Base-by-base conservation (phyloP, 306 rosid species). In the Quercus cerris region DNA sequence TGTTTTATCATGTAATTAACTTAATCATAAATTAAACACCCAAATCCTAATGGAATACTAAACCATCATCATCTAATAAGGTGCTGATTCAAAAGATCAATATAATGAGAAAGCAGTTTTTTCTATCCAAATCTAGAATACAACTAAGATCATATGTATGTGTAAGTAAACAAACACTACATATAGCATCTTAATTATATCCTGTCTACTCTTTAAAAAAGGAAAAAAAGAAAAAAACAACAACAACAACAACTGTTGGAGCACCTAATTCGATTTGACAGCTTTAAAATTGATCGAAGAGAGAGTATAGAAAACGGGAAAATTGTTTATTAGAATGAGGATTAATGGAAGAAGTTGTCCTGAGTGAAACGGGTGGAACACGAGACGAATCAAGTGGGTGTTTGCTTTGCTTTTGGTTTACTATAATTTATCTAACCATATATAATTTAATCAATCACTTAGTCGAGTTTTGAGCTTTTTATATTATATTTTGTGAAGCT, bases 331-430 rank as follows among this genome's bases (percentile, higher is more conserved):
- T 71, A 56, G 73, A 76, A 78, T 35, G 35, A 64, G 86, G 76
- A 76, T 82, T 81, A 75, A 61, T 85, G 82, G 87, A 71, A 83
- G 86, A 74, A 82, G 87, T 82, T 84, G 76, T 77, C 75, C 56
- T 38, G 70, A 75, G 76, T 49, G 80, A 69, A 68, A 61, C 52
- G 94, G 97, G 91, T 74, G 87, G 87, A 89, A 85, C 90, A 87
- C 95, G 84, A 90, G 94, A 84, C 81, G 64, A 51, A 80, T 88
- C 91, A 85, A 85, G 89, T 87, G 88, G 94, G 66, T 77, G 81
- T 77, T 83, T 86, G 86, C 68, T 81, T 80, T 86, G 80, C 84
- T 81, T 83, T 81, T 84, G 78, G 35, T 82, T 80, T 84, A 80
- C 77, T 52, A 78, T 70, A 46, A 22, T 74, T 79, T 51, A 22